phyloP scores from a whole-genome alignment of 169 alveolate genomes.

The Plasmodium gaboni region DNA sequence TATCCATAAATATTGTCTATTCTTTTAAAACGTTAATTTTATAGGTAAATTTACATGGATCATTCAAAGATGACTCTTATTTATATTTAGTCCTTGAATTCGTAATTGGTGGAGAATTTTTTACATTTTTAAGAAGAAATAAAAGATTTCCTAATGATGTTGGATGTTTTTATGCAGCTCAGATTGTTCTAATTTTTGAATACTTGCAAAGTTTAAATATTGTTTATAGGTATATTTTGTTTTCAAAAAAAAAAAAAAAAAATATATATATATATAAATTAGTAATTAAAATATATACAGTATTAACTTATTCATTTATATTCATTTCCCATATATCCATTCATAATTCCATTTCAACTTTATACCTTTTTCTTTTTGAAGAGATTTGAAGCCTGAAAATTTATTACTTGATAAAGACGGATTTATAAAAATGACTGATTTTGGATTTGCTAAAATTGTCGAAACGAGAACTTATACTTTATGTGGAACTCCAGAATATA shows the following conservation, averaged over 20 bases:
- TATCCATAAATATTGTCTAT: neutral
- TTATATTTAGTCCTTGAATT: slow-evolving; percentile 95
- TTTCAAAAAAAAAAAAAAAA: neutral
- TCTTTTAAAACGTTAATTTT: neutral
- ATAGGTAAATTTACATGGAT: slow-evolving; percentile 81
- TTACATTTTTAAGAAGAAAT: slow-evolving; percentile 92
- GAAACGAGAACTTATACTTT: slow-evolving; percentile 98
- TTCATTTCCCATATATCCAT: neutral
- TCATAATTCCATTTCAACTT: no score
- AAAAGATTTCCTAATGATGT: slow-evolving; percentile 94
- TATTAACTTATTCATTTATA: neutral
- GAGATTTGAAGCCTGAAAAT: slow-evolving; percentile 98
- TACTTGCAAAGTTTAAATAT: slow-evolving; percentile 95
- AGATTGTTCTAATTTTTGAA: slow-evolving; percentile 96
- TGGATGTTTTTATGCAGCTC: slow-evolving; percentile 96
- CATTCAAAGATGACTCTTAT: slow-evolving; percentile 92
- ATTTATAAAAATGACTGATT: slow-evolving; percentile 98
- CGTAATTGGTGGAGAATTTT: slow-evolving; percentile 97
- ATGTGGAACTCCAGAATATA: slow-evolving; percentile 99
- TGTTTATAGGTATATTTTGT: slow-evolving; percentile 86
- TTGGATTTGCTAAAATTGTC: slow-evolving; percentile 99
- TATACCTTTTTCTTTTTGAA: slow-evolving; percentile 23
- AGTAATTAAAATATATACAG: neutral
- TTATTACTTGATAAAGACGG: slow-evolving; percentile 97
- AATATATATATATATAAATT: neutral